phyloP scores from a whole-genome alignment of 2,329 filamentous ascomycete genomes.

The Sclerotinia nivalis region DNA sequence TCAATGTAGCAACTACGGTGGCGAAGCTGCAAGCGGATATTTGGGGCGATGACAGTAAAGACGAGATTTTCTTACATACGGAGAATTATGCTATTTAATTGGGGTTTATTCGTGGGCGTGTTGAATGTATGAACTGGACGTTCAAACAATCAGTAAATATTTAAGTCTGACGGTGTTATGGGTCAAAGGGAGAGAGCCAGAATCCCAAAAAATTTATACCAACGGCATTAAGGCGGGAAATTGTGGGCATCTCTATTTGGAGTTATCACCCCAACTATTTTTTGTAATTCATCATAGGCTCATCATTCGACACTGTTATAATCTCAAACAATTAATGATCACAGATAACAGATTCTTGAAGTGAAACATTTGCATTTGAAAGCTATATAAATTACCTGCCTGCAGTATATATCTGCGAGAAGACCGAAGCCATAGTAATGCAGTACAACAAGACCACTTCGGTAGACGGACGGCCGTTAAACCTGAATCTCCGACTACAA shows the following conservation, averaged over 20 bases:
- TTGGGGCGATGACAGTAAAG: slow-evolving; percentile 73
- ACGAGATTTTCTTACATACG: slow-evolving; percentile 92
- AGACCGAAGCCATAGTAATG: slow-evolving; percentile 4
- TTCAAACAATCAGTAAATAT: slow-evolving; percentile 14
- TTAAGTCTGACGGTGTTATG: slow-evolving; percentile 10
- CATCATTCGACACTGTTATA: slow-evolving; percentile 13
- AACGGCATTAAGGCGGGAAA: slow-evolving; percentile 4
- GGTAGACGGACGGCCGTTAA: slow-evolving; percentile 2
- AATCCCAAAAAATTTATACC: slow-evolving; percentile 17
- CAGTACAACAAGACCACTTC: slow-evolving; percentile 19
- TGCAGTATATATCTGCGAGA: neutral
- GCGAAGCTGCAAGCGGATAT: slow-evolving; percentile 81
- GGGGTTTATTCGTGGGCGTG: neutral
- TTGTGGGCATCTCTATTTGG: slow-evolving; percentile 3
- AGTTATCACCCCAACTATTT: neutral
- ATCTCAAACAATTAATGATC: slow-evolving; percentile 18
- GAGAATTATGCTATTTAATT: slow-evolving; percentile 86
- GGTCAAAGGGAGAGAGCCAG: slow-evolving; percentile 10
- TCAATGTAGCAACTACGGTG: slow-evolving; percentile 83
- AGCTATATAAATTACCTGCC: neutral
- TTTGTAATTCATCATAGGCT: slow-evolving; percentile 21
- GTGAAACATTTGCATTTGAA: neutral
- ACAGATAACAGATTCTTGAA: neutral
- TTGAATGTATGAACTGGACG: neutral
- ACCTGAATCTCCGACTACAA: neutral